These are phyloP conservation scores for Pyrus hybrid DNA, from an alignment of 331 rosid species.

Conservation along the genomic window DNA sequence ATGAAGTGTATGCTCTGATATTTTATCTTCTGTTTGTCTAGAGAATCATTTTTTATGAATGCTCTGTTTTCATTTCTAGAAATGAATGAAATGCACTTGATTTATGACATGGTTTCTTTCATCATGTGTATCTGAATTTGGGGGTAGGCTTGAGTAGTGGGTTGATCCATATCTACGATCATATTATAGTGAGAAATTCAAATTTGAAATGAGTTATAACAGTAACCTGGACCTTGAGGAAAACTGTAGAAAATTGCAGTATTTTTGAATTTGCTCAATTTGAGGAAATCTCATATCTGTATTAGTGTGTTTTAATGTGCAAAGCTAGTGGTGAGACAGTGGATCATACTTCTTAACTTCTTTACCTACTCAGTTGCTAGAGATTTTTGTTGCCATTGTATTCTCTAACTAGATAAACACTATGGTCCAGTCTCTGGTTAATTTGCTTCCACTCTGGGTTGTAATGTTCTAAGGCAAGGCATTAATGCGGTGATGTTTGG, in stretches of 20 bases:
- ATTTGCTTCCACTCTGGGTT: background rate
- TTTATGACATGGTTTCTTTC: background rate
- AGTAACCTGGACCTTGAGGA: background rate
- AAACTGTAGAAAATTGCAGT: background rate
- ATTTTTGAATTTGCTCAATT: background rate
- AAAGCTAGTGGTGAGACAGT: background rate
- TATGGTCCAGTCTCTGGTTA: background rate
- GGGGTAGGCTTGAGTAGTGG: background rate
- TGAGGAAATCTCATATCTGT: background rate
- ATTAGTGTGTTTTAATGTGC: background rate
- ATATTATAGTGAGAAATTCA: background rate
- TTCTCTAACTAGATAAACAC: background rate
- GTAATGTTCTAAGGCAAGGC: background rate
- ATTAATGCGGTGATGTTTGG: background rate
- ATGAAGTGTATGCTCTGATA: slow-evolving; percentile 69
- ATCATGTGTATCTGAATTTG: background rate
- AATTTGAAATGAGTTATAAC: background rate
- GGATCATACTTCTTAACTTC: background rate
- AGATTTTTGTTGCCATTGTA: background rate
- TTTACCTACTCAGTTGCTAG: background rate
- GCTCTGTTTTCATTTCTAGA: background rate
- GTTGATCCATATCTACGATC: background rate
- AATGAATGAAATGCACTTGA: background rate
- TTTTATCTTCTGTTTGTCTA: background rate
- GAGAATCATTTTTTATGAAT: background rate